Conservation (phyloP, 495 filamentous ascomycete species). For the Aspergillus heteromorphus region DNA sequence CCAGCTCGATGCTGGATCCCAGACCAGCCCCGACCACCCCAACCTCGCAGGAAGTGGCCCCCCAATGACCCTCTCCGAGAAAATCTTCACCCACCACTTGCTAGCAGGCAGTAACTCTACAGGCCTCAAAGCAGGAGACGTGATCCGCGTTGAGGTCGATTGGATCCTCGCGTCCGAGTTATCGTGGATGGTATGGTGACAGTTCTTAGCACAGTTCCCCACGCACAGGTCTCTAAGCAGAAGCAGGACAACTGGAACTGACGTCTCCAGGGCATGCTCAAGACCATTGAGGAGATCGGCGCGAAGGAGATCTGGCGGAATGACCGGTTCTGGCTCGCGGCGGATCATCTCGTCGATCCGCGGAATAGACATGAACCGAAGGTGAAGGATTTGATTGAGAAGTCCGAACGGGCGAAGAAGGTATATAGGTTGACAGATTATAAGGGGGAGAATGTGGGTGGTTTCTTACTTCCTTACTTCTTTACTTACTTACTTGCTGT, state of each 20-base stretch:
- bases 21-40: neutral
- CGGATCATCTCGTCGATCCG: slow-evolving; percentile 44
- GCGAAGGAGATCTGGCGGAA: slow-evolving; percentile 39
- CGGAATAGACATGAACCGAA: slow-evolving; percentile 28
- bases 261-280: no score
- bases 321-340: slow-evolving; percentile 45
- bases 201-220: neutral
- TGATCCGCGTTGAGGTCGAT: slow-evolving; percentile 36
- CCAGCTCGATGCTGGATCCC: no score
- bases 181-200: slow-evolving; percentile 31
- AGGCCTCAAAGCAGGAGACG: slow-evolving; percentile 21
- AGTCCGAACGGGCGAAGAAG: slow-evolving; percentile 26
- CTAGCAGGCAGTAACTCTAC: neutral
- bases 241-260: slow-evolving; percentile 26
- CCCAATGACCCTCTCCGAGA: neutral
- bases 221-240: slow-evolving; percentile 30
- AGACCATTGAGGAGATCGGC: no score
- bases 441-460: slow-evolving; percentile 35
- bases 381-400: slow-evolving; percentile 29
- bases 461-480: neutral
- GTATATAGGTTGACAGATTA: slow-evolving; percentile 43
- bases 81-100: neutral
- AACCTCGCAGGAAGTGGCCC: neutral
- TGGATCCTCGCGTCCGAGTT: slow-evolving; percentile 39
- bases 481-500: neutral